Evolutionary conservation across 257 asterid genomes (phyloP), one percentile per base, ranked within the genome.

Genomic region (Solanum rostratum): DNA sequence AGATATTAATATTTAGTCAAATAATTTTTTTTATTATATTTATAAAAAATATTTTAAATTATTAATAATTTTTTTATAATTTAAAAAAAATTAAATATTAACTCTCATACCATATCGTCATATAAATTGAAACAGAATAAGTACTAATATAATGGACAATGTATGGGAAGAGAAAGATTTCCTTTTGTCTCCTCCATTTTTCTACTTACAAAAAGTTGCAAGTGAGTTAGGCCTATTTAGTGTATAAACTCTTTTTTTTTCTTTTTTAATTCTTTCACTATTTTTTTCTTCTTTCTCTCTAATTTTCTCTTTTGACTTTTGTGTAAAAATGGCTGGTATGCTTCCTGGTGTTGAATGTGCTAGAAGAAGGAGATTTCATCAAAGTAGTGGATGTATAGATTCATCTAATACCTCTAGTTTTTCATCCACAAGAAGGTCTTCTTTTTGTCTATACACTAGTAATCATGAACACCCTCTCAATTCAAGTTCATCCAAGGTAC

Each of bases 321-420:
- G 59, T 18, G 69, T 10, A 71, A 55, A 88, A 59, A 93, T 93
- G 95, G 92, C 93, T 3, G 94, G 95, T 9, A 90, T 88, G 92
- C 91, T 93, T 3, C 93, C 97, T 16, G 95, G 95, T 39, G 95
- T 92, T 49, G 93, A 93, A 85, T 84, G 90, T 52, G 95, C 97
- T 5, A 90, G 97, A 81, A 87, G 95, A 41, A 90, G 97, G 52
- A 86, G 94, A 78, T 83, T 89, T 83, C 93, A 90, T 89, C 92
- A 88, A 33, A 88, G 89, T 76, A 88, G 81, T 66, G 86, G 89
- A 49, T 82, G 27, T 33, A 46, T 80, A 39, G 90, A 90, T 84
- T 86, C 90, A 54, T 85, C 92, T 1, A 63, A 3, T 54, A 55
- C 84, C 13, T 46, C 46, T 66, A 55, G 13, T 13, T 11, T 53